Evolutionary conservation across 108 stramenopile genomes (phyloP), one percentile per base, ranked within the genome.

Genomic region (Stephanodiscus triporus): DNA sequence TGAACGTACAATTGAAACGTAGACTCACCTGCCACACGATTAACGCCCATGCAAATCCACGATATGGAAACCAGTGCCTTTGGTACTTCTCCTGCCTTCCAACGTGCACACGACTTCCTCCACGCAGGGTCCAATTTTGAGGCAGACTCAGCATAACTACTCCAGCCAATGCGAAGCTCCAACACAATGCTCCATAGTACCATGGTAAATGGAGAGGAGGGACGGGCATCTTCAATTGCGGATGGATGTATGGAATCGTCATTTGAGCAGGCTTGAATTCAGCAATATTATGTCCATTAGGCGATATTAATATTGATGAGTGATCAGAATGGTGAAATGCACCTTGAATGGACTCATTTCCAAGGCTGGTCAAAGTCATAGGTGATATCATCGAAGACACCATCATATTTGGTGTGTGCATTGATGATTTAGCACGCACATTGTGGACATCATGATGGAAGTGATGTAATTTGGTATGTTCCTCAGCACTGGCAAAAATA

Each of bases 41-140:
- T 42, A 82, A 74, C 1, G 45, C 36, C 81, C 77, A 82, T 42
- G 72, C 77, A 73, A 82, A 78, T 4, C 45, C 43, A 27, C 50
- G 58, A 63, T 82, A 82, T 7, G 81, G 81, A 30, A 78, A 82
- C 77, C 80, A 81, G 75, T 81, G 80, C 45, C 59, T 68, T n/a
- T 23, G 40, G 29, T 24, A 54, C 7, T 61, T 22, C 24, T 48
- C 43, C 10, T 36, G 36, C 32, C 24, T 0, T 26, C 17, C 51
- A 2, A n/a, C 17, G 17, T 66, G 49, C 8, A 22, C 40, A 59
- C 24, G 30, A 10, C 63, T 42, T 14, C 78, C 68, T n/a, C 78
- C 74, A 57, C 13, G 5, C 9, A 36, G 38, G 0, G 56, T 50
- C 81, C 81, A 82, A 16, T 47, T 68, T 4, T 77, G 77, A 51